A percentile compares a stretch with the other conserved stretches of the same genome.
Conservation (phyloP, 257 asterid species). For the Rauvolfia tetraphylla region DNA sequence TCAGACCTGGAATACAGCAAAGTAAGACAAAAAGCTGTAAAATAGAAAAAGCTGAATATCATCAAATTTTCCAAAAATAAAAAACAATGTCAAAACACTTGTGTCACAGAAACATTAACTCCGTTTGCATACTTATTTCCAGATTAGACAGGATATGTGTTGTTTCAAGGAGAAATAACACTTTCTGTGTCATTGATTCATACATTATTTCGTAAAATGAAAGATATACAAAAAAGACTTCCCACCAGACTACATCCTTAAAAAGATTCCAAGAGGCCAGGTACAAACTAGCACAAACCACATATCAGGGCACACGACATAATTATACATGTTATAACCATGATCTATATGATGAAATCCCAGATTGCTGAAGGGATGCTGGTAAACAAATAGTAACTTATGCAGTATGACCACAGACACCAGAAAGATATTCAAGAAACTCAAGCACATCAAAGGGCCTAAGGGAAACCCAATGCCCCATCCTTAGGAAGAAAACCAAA, state of each 20-base stretch:
- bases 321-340: not conserved
- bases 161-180: not conserved
- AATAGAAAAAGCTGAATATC: not conserved
- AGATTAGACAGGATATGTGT: too few relatives aligned
- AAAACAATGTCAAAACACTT: not conserved
- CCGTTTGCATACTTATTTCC: too few relatives aligned
- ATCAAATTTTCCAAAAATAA: not conserved
- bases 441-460: too few relatives aligned
- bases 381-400: not conserved
- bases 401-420: not conserved
- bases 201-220: not conserved
- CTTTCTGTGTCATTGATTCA: not conserved
- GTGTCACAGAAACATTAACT: not conserved
- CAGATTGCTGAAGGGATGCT: not conserved
- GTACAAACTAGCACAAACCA: not conserved
- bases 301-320: not conserved
- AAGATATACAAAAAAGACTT: not conserved
- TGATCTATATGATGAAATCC: not conserved
- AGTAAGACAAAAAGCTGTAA: not conserved
- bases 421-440: not conserved
- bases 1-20: slow-evolving; percentile 24
- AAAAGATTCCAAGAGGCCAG: not conserved
- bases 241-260: not conserved
- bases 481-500: too few relatives aligned
- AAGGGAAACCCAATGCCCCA: too few relatives aligned